These are phyloP conservation scores for Saccharum spontaneum DNA, from an alignment of 176 grass and related monocot genomes.

Conservation along the genomic window DNA sequence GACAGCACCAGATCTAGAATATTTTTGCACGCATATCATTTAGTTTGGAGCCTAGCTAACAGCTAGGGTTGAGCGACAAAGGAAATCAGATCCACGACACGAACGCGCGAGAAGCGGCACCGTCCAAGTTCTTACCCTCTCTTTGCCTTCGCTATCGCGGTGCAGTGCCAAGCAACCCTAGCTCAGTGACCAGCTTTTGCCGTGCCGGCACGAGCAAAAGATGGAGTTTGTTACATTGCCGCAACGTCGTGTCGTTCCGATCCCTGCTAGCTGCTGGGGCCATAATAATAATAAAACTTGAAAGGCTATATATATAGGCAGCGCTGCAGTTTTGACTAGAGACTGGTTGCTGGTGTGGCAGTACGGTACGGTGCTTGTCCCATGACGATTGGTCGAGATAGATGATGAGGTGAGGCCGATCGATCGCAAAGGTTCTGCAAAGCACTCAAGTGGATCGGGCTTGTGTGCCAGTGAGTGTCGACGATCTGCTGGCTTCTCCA, in stretches of 20 bases:
- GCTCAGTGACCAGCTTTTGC: neutral
- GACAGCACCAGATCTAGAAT: too few species aligned
- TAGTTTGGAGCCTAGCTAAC: too few species aligned
- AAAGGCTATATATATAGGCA: neutral
- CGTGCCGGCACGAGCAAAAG: constrained; percentile 11
- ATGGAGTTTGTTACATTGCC: neutral
- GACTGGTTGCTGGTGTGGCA: neutral
- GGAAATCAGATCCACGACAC: too few species aligned
- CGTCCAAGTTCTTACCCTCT: too few species aligned
- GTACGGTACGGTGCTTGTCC: constrained; percentile 12
- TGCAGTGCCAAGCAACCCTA: neutral
- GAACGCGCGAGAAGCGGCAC: too few species aligned
- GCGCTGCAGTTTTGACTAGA: neutral
- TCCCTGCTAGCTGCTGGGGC: neutral
- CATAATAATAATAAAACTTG: neutral
- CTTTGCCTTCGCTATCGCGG: neutral
- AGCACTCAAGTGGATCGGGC: neutral
- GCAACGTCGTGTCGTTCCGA: neutral
- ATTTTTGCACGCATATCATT: too few species aligned
- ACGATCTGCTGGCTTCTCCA: neutral
- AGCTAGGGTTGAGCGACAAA: too few species aligned
- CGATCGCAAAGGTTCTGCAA: neutral
- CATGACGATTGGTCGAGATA: constrained; percentile 2
- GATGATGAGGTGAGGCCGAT: neutral
- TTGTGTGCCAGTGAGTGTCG: neutral